Evolutionary conservation across 768 basidiomycete genomes (phyloP).

Genomic region (Gautieria morchelliformis): DNA sequence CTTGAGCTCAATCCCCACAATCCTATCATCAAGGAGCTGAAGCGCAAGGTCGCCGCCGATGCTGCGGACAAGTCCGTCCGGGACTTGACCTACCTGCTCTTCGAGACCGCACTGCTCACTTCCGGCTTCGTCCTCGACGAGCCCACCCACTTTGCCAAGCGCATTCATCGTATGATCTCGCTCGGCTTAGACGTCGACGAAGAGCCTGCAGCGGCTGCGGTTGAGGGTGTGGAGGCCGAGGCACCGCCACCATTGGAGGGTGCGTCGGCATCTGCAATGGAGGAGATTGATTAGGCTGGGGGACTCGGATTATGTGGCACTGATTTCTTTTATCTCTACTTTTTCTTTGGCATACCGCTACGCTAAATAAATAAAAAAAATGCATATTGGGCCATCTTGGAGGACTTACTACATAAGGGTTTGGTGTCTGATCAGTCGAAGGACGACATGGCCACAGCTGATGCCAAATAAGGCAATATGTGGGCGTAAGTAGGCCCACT

Average conservation of each 20-base stretch:
- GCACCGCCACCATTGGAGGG: slow-evolving; percentile 46
- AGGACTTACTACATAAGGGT: neutral
- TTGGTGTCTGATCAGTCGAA: neutral
- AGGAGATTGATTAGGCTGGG: slow-evolving; percentile 77
- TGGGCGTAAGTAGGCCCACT: neutral
- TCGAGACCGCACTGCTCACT: slow-evolving; percentile 93
- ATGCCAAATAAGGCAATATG: neutral
- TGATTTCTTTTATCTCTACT: slow-evolving; percentile 16
- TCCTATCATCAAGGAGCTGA: slow-evolving; percentile 92
- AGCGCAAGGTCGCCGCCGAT: slow-evolving; percentile 91
- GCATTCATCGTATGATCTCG: slow-evolving; percentile 96
- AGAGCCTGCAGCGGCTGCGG: slow-evolving; percentile 38
- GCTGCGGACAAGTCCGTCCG: slow-evolving; percentile 98
- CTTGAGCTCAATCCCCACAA: slow-evolving; percentile 91
- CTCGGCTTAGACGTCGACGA: slow-evolving; percentile 85
- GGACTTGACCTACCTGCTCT: slow-evolving; percentile 90
- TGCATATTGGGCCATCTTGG: slow-evolving; percentile 9
- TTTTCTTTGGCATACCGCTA: slow-evolving; percentile 17
- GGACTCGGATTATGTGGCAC: neutral
- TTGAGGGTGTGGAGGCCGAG: slow-evolving; percentile 35
- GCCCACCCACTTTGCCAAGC: slow-evolving; percentile 88
- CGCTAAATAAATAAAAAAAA: slow-evolving; percentile 19
- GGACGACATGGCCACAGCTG: too few relatives aligned
- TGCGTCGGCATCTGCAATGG: slow-evolving; percentile 79
- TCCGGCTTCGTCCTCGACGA: slow-evolving; percentile 95